Evolutionary conservation across 106 monocot genomes (phyloP), one percentile per base, ranked within the genome.

Genomic region (Dendrobium huoshanense): DNA sequence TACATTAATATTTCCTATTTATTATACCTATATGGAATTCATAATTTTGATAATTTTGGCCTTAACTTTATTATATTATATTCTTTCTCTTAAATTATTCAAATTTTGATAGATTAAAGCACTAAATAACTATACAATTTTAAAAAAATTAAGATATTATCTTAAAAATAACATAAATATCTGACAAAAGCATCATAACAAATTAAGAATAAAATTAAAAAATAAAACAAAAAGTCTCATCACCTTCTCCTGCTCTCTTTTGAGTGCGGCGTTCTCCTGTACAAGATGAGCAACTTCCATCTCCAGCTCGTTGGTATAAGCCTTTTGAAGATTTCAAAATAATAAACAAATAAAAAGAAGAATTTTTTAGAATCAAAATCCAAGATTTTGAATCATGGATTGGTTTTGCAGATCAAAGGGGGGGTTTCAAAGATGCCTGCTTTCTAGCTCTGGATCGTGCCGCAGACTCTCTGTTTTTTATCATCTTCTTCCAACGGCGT

Each of bases 291-390:
- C 77, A 0, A 90, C 86, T 55, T 85, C 87, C 70, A 76, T 41
- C 85, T 94, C 94, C 51, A 94, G 82, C 83, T 89, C 86, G 64
- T 78, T 83, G 0, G 88, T 90, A 72, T 91, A 88, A 19, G 88
- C 89, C 94, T 94, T 94, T 74, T 19, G 5, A n/a, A 70, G 33
- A 15, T 13, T 17, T 27, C 27, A 70, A 33, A 70, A 70, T 10
- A 51, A 70, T 31, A 37, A 33, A n/a, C 1, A 19, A 33, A 27
- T 67, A 19, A 41, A 41, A 41, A 40, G 1, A 7, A 72, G 37
- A 25, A 17, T 3, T n/a, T 6, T 9, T 5, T 6, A 67, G 24
- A 41, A 74, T 10, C 18, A 74, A 74, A 44, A 74, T 27, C 9
- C 40, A 72, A 33, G 40, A 2, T 33, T 33, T 72, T 11, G 72